Base-by-base conservation (phyloP, 805 yeast species). In the Zygoascus bituminiphila region DNA sequence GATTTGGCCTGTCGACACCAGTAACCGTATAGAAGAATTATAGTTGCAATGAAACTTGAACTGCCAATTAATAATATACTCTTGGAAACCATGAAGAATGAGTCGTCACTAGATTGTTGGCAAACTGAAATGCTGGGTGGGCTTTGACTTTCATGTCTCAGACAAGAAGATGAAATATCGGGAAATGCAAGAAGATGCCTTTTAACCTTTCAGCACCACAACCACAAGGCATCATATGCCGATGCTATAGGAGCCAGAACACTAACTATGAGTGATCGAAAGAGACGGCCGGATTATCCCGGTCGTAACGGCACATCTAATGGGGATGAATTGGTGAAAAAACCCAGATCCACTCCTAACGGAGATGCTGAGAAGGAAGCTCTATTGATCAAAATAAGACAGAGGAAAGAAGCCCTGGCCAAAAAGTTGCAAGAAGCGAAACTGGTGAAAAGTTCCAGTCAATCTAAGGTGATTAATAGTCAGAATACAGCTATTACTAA, bases 301-400 rank as follows among this genome's bases (percentile, higher is more conserved):
- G 33, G n/a, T 15, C 33, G 33, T 12, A 15, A 25, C 7, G 12
- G 12, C 7, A 25, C 10, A 12, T 12, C 33, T 29, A 15, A 6
- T 12, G 33, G 33, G n/a, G 33, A 29, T 29, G 39, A 36, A n/a
- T n/a, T 12, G 9, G 39, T 20, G 3, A 36, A 36, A 12, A 36
- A 36, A 36, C 39, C 20, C 22, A 12, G 22, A 19, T n/a, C 14
- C 17, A 15, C 22, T n/a, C 22, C 39, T 4, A 19, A 15, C 9
- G 39, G 22, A 17, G 39, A 36, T 36, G 22, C 39, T 4, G 43
- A 9, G 48, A 52, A 24, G 47, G 54, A 39, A 46, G 55, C 10
- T 50, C 59, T 58, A 4, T 36, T 58, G 15, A 60, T 57, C 4
- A 42, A 45, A 2, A 48, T 58, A 5, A 49, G 54, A 41, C 48